Evolutionary conservation across 331 rosid species (phyloP).

Genomic region (Phaseolus coccineus): DNA sequence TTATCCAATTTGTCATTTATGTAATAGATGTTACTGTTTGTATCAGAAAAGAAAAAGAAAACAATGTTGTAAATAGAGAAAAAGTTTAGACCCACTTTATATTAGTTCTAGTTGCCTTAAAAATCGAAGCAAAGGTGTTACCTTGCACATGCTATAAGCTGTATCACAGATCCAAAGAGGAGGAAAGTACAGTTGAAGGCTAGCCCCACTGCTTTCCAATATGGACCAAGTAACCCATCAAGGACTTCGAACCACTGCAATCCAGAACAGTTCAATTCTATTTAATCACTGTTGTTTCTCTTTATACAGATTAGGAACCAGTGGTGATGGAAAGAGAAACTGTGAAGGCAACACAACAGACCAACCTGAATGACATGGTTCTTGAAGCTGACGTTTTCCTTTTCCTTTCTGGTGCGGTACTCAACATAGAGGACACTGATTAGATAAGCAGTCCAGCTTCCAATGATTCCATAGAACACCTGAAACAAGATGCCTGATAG

Average conservation of each 20-base stretch:
- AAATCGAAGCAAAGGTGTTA: slow-evolving; percentile 34
- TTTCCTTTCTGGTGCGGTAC: slow-evolving; percentile 87
- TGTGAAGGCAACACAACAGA: slow-evolving; percentile 16
- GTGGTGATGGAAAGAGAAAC: slow-evolving; percentile 24
- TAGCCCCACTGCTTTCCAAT: slow-evolving; percentile 85
- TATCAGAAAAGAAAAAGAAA: not conserved
- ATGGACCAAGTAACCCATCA: slow-evolving; percentile 87
- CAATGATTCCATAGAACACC: slow-evolving; percentile 79
- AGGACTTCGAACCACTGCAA: slow-evolving; percentile 98
- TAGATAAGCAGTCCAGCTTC: slow-evolving; percentile 98
- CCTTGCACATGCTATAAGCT: slow-evolving; percentile 99
- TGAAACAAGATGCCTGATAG: slow-evolving; percentile 84
- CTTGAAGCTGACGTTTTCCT: slow-evolving; percentile 86
- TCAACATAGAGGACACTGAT: slow-evolving; percentile 95
- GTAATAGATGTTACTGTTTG: slow-evolving; percentile 87
- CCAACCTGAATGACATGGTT: slow-evolving; percentile 93
- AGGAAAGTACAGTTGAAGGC: slow-evolving; percentile 96
- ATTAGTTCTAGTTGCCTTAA: not conserved
- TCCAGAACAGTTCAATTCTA: not conserved
- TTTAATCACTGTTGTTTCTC: not conserved
- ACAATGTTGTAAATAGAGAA: slow-evolving; percentile 46
- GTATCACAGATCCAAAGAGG: slow-evolving; percentile 93
- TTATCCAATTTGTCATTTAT: slow-evolving; percentile 89
- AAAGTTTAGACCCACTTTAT: slow-evolving; percentile 35
- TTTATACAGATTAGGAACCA: slow-evolving; percentile 30